Evolutionary conservation across 768 basidiomycete genomes (phyloP), one percentile per base, ranked within the genome.

Genomic region (Mycena capillaripes): DNA sequence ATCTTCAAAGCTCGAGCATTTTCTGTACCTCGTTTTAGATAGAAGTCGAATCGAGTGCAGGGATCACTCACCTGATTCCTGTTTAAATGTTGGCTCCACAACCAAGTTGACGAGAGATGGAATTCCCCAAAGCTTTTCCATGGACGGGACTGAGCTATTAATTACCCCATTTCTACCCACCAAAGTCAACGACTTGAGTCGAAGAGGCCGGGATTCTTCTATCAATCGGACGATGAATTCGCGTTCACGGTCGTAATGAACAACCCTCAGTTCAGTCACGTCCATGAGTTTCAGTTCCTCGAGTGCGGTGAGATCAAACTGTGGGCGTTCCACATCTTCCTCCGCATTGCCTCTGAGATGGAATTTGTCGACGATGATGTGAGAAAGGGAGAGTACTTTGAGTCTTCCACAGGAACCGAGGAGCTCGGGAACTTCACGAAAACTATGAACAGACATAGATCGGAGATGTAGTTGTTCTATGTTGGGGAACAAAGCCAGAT

Each of bases 401-500:
- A 65, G 63, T 11, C 19, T 29, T 30, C 48, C 48, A 23, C 55
- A 70, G 5, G 48, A 56, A 32, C 46, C 25, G 16, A 70, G 46
- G 40, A 70, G 19, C 6, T 7, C 21, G 29, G 46, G 27, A 32
- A 56, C n/a, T 2, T 53, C 2, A 2, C 25, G 17, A 11, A 63
- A 17, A 7, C n/a, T 7, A 40, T 25, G 44, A 70, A 57, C 1
- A 1, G 12, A 40, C 27, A 42, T 62, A n/a, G 3, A n/a, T n/a
- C 2, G 4, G 17, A 70, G 42, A 23, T 5, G 27, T 3, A 57
- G 23, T 10, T 56, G 29, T 9, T 32, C 27, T 6, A 46, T 38
- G n/a, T 48, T 62, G 9, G 69, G 69, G 46, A 70, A 70, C 42
- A 56, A 62, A 19, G 53, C 23, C 60, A 63, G 56, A 32, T 63